These are phyloP conservation scores for Diaporthe vaccinii DNA, from an alignment of 2,329 filamentous ascomycete species.

Conservation along the genomic window DNA sequence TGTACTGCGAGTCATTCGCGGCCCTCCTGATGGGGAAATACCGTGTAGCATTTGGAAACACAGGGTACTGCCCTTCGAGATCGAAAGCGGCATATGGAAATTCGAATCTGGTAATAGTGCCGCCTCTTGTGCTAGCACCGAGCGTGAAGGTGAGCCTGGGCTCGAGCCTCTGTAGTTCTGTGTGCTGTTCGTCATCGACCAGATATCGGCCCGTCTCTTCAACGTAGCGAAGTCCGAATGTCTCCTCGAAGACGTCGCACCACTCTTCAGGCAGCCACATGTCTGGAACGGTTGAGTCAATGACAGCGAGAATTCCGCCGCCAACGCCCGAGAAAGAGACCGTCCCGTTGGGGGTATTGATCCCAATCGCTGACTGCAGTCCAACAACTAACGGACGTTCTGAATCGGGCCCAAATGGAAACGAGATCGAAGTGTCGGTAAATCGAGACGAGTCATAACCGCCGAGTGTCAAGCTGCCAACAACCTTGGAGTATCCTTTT, in stretches of 20 bases:
- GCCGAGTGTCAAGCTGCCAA: constrained; percentile 15
- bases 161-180: background rate
- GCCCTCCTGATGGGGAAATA: constrained; percentile 23
- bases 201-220: constrained; percentile 22
- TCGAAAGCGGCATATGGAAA: constrained; percentile 22
- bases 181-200: constrained; percentile 8
- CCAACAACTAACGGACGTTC: constrained; percentile 21
- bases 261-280: constrained; percentile 15
- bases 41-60: constrained; percentile 14
- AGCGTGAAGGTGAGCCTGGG: constrained; percentile 22
- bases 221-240: constrained; percentile 7
- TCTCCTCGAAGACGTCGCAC: constrained; percentile 20
- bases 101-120: constrained; percentile 6
- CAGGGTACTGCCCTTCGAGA: constrained; percentile 15
- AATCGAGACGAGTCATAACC: constrained; percentile 24
- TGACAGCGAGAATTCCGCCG: constrained; percentile 1
- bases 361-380: constrained; percentile 18
- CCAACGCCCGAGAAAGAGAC: constrained; percentile 14
- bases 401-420: constrained; percentile 18
- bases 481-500: constrained; percentile 20
- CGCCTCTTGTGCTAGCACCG: constrained; percentile 4
- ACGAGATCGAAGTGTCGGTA: background rate
- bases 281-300: constrained; percentile 23
- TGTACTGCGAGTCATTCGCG: constrained; percentile 18
- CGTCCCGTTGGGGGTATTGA: constrained; percentile 7